phyloP scores from a whole-genome alignment of 371 early-diverging fungal species.

The Lichtheimia ramosa region DNA sequence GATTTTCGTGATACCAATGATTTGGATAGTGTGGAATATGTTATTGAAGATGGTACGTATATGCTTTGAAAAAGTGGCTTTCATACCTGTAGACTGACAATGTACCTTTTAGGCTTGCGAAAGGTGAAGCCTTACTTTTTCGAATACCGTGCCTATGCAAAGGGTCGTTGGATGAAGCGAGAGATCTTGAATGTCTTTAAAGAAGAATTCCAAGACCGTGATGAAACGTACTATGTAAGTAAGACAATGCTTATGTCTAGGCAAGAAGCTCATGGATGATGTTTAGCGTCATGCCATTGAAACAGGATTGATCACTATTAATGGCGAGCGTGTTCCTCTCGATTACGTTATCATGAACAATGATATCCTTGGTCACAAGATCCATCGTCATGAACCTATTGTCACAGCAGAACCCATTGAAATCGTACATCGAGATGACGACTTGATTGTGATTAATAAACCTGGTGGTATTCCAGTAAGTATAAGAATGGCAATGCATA shows the following conservation, averaged over 20 bases:
- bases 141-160: constrained; percentile 79
- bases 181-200: constrained; percentile 75
- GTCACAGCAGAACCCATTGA: constrained; percentile 65
- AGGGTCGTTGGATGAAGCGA: constrained; percentile 88
- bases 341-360: constrained; percentile 65
- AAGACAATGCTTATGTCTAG: too few relatives aligned
- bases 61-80: too few relatives aligned
- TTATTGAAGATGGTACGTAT: constrained; percentile 49
- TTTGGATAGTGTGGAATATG: constrained; percentile 42
- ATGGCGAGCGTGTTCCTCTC: constrained; percentile 52
- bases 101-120: constrained; percentile 56
- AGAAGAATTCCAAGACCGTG: constrained; percentile 85
- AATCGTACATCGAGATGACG: constrained; percentile 64
- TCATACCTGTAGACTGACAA: neutral
- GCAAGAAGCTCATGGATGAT: too few relatives aligned
- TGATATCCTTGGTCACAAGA: constrained; percentile 77
- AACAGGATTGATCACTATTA: constrained; percentile 78
- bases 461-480: constrained; percentile 85
- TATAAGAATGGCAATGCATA: neutral
- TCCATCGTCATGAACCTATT: constrained; percentile 96
- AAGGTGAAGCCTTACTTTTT: constrained; percentile 85
- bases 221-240: constrained; percentile 79
- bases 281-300: constrained; percentile 72
- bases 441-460: constrained; percentile 82
- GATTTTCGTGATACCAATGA: constrained; percentile 20